Evolutionary conservation across 768 basidiomycete genomes (phyloP).

Genomic region (Leccinum barrowsii): DNA sequence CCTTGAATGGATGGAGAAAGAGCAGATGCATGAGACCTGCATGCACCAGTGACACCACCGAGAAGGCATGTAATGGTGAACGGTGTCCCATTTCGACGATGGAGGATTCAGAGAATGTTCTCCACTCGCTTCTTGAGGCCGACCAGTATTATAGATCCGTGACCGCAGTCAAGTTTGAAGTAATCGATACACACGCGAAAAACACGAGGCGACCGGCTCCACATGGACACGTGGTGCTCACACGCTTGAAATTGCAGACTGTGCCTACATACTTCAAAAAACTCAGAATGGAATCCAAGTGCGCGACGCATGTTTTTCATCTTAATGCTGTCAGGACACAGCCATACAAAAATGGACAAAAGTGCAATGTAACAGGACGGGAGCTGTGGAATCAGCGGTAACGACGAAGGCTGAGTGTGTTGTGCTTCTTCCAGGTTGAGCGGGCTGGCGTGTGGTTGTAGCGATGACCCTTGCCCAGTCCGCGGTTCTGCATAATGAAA

Average conservation of each 20-base stretch:
- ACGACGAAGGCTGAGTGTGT: slow-evolving; percentile 89
- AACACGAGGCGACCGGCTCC: slow-evolving; percentile 15
- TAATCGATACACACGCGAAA: slow-evolving; percentile 15
- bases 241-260: background rate
- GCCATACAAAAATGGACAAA: slow-evolving; percentile 28
- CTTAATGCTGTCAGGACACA: slow-evolving; percentile 11
- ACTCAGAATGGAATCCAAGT: background rate
- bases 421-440: slow-evolving; percentile 97
- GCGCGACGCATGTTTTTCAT: slow-evolving; percentile 14
- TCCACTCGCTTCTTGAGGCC: background rate
- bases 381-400: slow-evolving; percentile 56
- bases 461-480: slow-evolving; percentile 91
- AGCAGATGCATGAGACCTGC: slow-evolving; percentile 7
- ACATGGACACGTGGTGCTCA: background rate
- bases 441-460: slow-evolving; percentile 91
- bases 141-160: background rate
- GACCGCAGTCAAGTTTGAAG: slow-evolving; percentile 12
- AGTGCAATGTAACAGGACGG: slow-evolving; percentile 11
- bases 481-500: slow-evolving; percentile 69
- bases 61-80: slow-evolving; percentile 14
- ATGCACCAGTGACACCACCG: slow-evolving; percentile 12
- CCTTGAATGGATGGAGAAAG: slow-evolving; percentile 1
- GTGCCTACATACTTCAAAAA: background rate
- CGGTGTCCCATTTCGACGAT: slow-evolving; percentile 13
- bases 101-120: slow-evolving; percentile 6